These are phyloP conservation scores for Tetrapisispora pingtungensis DNA, from an alignment of 805 yeast species.

Conservation along the genomic window DNA sequence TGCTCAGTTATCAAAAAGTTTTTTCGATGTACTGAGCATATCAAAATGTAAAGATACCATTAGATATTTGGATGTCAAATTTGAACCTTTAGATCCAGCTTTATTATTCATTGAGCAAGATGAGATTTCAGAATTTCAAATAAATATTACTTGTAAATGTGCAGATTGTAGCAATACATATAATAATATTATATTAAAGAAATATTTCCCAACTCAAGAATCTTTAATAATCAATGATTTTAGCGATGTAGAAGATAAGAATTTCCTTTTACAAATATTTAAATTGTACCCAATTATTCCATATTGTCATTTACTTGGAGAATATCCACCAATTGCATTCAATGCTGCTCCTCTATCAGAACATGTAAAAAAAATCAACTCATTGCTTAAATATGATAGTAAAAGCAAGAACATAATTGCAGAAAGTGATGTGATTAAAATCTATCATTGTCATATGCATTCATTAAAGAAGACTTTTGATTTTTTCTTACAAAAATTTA, in stretches of 20 bases:
- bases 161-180: slow-evolving; percentile 20
- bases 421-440: slow-evolving; percentile 19
- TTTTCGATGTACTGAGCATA: slow-evolving; percentile 17
- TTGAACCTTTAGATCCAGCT: slow-evolving; percentile 17
- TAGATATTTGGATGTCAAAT: slow-evolving; percentile 28
- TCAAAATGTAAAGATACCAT: slow-evolving; percentile 20
- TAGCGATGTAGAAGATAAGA: slow-evolving; percentile 19
- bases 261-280: slow-evolving; percentile 25
- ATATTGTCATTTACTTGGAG: slow-evolving; percentile 29
- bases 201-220: slow-evolving; percentile 23
- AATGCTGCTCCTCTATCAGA: slow-evolving; percentile 23
- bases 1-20: slow-evolving; percentile 11
- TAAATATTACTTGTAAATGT: slow-evolving; percentile 20
- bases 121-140: slow-evolving; percentile 13
- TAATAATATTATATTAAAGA: slow-evolving; percentile 19
- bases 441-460: slow-evolving; percentile 30
- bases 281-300: slow-evolving; percentile 28
- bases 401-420: slow-evolving; percentile 9
- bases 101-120: slow-evolving; percentile 16
- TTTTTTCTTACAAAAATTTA: slow-evolving; percentile 24
- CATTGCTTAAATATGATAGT: slow-evolving; percentile 10
- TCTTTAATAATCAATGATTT: slow-evolving; percentile 16
- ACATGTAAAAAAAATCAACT: slow-evolving; percentile 22
- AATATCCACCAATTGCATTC: slow-evolving; percentile 30
- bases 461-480: slow-evolving; percentile 26